Base-by-base conservation (phyloP, 2,329 filamentous ascomycete species). In the Neonectria punicea region DNA sequence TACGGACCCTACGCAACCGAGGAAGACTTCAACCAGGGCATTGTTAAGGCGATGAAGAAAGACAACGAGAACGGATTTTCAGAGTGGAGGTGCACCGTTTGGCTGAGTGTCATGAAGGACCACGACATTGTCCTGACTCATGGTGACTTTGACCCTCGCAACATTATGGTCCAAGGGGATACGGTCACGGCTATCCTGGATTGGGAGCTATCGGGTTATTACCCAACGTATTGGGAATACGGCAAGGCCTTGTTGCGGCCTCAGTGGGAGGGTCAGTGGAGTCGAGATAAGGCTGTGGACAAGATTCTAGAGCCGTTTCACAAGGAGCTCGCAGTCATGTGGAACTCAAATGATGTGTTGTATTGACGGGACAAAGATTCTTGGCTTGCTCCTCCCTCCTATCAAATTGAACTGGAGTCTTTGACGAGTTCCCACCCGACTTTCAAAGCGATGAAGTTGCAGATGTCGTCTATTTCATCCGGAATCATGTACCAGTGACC, bases 1-100 rank as follows among this genome's bases (percentile, higher is more conserved):
- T 70, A 67, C 20, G 63, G 70, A 36, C 63, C 68, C 9, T 72
- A 65, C 13, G 44, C 58, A 34, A 66, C 53, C 2, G 69, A 73
- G 51, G 39, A 60, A 6, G 68, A 72, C 3, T 73, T 72, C 43
- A 73, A 70, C 53, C 3, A 65, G 10, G 66, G 61, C 3, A 63
- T 73, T 32, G 54, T 69, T 2, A 60, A 51, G 9, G 63, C 66
- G n/a, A 63, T 72, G 68, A 66, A 61, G 57, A 60, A 46, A 25
- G 53, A 66, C 5, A 39, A 55, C 1, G 44, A 51, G 5, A 13
- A 55, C 39, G 53, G 47, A 7, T 67, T 64, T 51, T 18, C 20
- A 8, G 60, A 65, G 22, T 61, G 60, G 54, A 58, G 55, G 30
- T 70, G 61, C 30, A 56, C 53, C 30, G 63, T 67, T 43, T 70